Conservation (phyloP, 1,139 yeast species). For the Suhomyces coccinellae region DNA sequence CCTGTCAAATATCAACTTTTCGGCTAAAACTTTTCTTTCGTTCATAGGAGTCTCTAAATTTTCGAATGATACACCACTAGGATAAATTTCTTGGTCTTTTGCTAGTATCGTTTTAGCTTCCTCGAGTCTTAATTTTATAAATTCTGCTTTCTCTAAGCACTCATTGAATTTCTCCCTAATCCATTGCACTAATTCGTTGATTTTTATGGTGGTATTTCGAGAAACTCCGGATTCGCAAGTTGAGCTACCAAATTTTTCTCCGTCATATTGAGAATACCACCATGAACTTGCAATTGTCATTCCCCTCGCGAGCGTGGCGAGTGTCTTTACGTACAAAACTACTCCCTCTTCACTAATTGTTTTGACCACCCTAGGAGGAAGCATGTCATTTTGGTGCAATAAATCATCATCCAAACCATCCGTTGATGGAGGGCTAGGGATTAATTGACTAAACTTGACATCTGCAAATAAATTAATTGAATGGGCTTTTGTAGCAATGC, state of each 20-base stretch:
- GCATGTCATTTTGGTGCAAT: slow-evolving; percentile 39
- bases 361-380: slow-evolving; percentile 61
- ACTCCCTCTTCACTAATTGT: slow-evolving; percentile 84
- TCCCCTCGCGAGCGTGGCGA: slow-evolving; percentile 78
- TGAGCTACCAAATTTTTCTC: neutral
- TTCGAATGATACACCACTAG: slow-evolving; percentile 1
- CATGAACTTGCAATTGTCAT: slow-evolving; percentile 83
- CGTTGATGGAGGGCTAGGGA: slow-evolving; percentile 72
- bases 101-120: slow-evolving; percentile 41
- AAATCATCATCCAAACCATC: slow-evolving; percentile 44
- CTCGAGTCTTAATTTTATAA: slow-evolving; percentile 55
- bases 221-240: slow-evolving; percentile 1
- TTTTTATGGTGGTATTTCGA: slow-evolving; percentile 36
- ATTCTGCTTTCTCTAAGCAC: slow-evolving; percentile 84
- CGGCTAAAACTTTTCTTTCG: slow-evolving; percentile 55
- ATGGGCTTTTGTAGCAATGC: slow-evolving; percentile 84
- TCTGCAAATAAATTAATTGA: slow-evolving; percentile 89
- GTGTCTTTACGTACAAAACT: slow-evolving; percentile 76
- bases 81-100: slow-evolving; percentile 10
- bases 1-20: slow-evolving; percentile 83
- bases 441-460: slow-evolving; percentile 80
- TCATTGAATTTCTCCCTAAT: slow-evolving; percentile 86
- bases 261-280: slow-evolving; percentile 65
- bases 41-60: neutral
- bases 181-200: slow-evolving; percentile 91